These are phyloP conservation scores for Physcomitrium patens DNA, from an alignment of 225 moss, liverwort and hornwort genomes.

Conservation along the genomic window DNA sequence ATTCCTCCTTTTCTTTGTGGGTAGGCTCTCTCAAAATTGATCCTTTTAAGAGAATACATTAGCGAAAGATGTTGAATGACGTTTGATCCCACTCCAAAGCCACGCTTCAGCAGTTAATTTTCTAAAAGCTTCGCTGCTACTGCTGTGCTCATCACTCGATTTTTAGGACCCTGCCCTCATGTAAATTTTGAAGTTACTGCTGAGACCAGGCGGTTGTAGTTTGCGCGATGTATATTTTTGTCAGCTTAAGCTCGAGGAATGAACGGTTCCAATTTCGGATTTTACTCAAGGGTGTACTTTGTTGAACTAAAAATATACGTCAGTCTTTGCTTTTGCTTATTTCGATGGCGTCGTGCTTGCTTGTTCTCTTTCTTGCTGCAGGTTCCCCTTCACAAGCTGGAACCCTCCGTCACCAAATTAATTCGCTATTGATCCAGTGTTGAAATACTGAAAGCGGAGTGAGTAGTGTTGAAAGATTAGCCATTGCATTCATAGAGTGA, in stretches of 20 bases:
- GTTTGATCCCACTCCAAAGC: constrained; percentile 5
- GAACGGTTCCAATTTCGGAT: constrained; percentile 49
- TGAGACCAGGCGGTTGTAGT: constrained; percentile 50
- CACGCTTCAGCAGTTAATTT: constrained; percentile 13
- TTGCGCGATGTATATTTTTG: constrained; percentile 69
- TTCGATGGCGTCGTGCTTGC: no score
- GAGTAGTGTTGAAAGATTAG: no score
- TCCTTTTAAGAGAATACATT: constrained; percentile 25
- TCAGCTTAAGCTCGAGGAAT: constrained; percentile 65
- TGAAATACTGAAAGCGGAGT: no score
- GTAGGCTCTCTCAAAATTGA: constrained; percentile 24
- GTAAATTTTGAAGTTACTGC: constrained; percentile 42
- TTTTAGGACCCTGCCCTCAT: constrained; percentile 45
- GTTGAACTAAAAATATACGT: no score
- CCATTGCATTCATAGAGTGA: no score
- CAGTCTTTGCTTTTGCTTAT: no score
- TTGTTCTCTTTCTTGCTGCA: no score
- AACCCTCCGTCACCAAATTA: no score
- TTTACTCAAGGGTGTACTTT: not conserved
- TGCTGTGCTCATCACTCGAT: constrained; percentile 42
- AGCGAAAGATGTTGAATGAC: constrained; percentile 33
- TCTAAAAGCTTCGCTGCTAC: constrained; percentile 17
- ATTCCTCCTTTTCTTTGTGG: constrained; percentile 22
- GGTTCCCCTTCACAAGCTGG: no score
- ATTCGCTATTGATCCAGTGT: no score